Percentiles rank a stretch among this genome's conserved stretches.
These are phyloP conservation scores for Haplographium delicatum DNA, from an alignment of 495 filamentous ascomycete species.

Conservation along the genomic window DNA sequence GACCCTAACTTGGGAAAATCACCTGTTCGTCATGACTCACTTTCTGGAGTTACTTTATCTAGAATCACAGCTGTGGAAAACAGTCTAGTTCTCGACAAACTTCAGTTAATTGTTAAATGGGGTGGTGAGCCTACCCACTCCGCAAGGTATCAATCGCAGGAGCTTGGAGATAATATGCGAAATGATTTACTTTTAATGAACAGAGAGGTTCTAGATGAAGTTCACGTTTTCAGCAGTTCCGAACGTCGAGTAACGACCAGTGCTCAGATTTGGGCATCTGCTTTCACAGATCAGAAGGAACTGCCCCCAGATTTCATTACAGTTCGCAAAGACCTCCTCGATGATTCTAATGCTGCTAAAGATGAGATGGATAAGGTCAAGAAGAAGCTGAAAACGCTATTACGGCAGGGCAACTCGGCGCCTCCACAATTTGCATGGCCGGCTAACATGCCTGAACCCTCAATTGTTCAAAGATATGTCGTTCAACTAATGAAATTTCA, in stretches of 20 bases:
- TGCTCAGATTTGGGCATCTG: constrained; percentile 91
- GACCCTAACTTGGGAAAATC: constrained; percentile 12
- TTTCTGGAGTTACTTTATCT: constrained; percentile 81
- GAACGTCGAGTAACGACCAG: constrained; percentile 91
- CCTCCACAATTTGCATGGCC: constrained; percentile 97
- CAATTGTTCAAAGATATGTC: constrained; percentile 82
- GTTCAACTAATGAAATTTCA: constrained; percentile 98
- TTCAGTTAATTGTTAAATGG: constrained; percentile 98
- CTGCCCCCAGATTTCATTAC: constrained; percentile 76
- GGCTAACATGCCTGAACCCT: constrained; percentile 88
- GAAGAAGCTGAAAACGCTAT: constrained; percentile 90
- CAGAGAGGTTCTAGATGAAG: constrained; percentile 80
- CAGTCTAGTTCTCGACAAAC: constrained; percentile 84
- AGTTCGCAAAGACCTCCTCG: constrained; percentile 87
- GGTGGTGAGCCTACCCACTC: constrained; percentile 97
- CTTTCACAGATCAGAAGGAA: constrained; percentile 84
- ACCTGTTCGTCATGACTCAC: constrained; percentile 70
- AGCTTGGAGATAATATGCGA: constrained; percentile 89
- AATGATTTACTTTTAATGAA: constrained; percentile 95
- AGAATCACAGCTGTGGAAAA: constrained; percentile 86
- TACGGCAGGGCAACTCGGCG: constrained; percentile 81
- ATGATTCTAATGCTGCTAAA: constrained; percentile 98
- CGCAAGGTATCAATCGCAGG: constrained; percentile 90
- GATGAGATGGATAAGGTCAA: constrained; percentile 99
- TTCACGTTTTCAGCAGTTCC: constrained; percentile 88